Evolutionary conservation across 139 green algal species (phyloP), one percentile per base, ranked within the genome.

Genomic region (Penium margaritaceum): DNA sequence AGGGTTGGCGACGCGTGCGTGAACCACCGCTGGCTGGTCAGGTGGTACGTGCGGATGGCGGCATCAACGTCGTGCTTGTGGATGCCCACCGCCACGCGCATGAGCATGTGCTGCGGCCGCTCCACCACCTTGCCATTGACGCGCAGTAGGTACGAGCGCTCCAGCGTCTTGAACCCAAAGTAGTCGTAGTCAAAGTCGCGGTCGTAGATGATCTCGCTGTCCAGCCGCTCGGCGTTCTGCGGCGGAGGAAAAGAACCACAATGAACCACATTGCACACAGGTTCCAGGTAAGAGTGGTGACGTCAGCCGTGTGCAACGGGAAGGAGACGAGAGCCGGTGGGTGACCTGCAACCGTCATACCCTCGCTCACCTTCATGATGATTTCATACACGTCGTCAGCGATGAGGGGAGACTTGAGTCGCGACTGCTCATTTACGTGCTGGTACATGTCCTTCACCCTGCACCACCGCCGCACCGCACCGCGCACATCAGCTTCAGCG

Each of bases 131-230:
- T 66, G 43, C 71, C 71, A 24, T 97, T 91, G 27, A 98, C 85
- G 24, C 90, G 84, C 53, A 99, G 89, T 66, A 99, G 85, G 85
- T 99, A 99, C 1, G 94, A 98, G 5, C 94, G 86, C 88, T 99
- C 94, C 68, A 99, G 87, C 0, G 94, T 99, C 90, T 99, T 98
- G 87, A 97, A 98, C 15, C 94, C 94, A 80, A 99, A 99, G 88
- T 97, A 99, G 83, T 99, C 94, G 72, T 98, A 99, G 80, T 98
- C 92, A 80, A 98, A 98, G 84, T 99, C 94, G 33, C 94, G 86
- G 79, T 98, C 91, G 80, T 99, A 99, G 61, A 97, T 93, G 69
- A 99, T 96, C 79, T 95, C 91, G 41, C 84, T 90, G 81, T 99
- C 90, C 32, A 99, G 85, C 0, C 81, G 76, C 29, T 92, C 86